Percentiles rank a stretch among this genome's conserved stretches.
Evolutionary conservation across 805 yeast genomes (phyloP).

Genomic region (Ogataea philodendri): DNA sequence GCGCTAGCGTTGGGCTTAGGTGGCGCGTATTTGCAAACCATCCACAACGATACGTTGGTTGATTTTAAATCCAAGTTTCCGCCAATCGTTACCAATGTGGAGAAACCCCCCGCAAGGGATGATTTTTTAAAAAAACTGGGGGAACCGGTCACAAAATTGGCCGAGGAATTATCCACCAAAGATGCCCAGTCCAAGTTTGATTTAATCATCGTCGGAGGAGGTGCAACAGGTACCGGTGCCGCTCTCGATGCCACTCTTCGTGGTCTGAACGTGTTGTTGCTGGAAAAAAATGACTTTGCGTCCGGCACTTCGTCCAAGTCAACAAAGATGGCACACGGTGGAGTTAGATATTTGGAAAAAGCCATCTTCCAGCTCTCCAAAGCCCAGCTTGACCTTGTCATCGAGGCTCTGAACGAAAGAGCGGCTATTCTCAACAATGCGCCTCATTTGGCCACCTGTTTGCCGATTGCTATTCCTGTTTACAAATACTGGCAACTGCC

Average conservation of each 20-base stretch:
- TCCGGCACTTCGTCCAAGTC: constrained; percentile 91
- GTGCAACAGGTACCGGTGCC: constrained; percentile 93
- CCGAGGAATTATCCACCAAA: constrained; percentile 14
- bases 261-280: constrained; percentile 83
- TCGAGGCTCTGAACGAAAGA: constrained; percentile 86
- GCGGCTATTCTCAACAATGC: constrained; percentile 85
- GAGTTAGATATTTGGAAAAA: constrained; percentile 92
- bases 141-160: constrained; percentile 15
- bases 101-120: constrained; percentile 55
- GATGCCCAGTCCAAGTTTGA: constrained; percentile 59
- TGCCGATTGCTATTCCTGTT: constrained; percentile 95
- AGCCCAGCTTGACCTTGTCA: constrained; percentile 83
- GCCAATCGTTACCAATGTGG: constrained; percentile 45
- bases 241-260: constrained; percentile 90
- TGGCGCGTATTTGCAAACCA: constrained; percentile 9
- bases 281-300: constrained; percentile 88
- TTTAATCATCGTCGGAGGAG: constrained; percentile 89
- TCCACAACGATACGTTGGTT: constrained; percentile 14
- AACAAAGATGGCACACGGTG: constrained; percentile 97
- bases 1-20: constrained; percentile 14
- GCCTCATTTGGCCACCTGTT: constrained; percentile 80
- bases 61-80: constrained; percentile 23
- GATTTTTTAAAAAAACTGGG: constrained; percentile 49
- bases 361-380: constrained; percentile 90
- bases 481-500: constrained; percentile 96